Conservation (phyloP, 805 yeast species). For the Candida ovalis region DNA sequence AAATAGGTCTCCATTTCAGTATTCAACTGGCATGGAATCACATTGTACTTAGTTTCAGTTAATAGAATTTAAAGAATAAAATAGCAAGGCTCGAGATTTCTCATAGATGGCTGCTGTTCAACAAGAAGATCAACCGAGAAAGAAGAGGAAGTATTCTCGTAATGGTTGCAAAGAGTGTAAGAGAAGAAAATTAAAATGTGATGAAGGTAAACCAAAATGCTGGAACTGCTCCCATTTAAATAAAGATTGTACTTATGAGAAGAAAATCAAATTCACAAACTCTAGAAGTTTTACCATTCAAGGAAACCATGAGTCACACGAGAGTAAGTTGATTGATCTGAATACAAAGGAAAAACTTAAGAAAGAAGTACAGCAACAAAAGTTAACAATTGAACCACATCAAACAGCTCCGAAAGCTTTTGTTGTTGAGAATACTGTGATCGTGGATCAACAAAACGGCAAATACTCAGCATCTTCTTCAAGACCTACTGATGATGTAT, state of each 20-base stretch:
- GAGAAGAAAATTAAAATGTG: conserved; percentile 40
- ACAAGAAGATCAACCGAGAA: conserved; percentile 10
- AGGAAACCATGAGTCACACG: conserved; percentile 1
- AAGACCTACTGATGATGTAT: conserved; percentile 8
- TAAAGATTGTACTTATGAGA: conserved; percentile 36
- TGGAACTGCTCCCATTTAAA: conserved; percentile 37
- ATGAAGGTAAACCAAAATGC: conserved; percentile 37
- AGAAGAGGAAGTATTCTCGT: conserved; percentile 40
- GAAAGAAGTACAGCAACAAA: neutral
- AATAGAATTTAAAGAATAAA: neutral
- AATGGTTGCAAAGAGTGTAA: conserved; percentile 46
- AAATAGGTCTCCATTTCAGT: too few species aligned
- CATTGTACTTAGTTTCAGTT: too few species aligned
- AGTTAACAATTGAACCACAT: neutral
- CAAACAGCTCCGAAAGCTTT: neutral
- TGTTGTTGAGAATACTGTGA: neutral
- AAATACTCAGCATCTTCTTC: neutral
- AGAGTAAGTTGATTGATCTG: conserved; percentile 13
- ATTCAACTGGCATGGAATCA: too few species aligned
- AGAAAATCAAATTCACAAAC: conserved; percentile 30
- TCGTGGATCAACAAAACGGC: neutral
- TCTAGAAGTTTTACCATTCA: conserved; percentile 28
- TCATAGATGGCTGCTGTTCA: neutral
- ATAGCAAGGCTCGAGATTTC: conserved; percentile 20
- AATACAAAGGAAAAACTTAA: conserved; percentile 10